Evolutionary conservation across 257 asterid species (phyloP).

Genomic region (Leonotis leonurus): DNA sequence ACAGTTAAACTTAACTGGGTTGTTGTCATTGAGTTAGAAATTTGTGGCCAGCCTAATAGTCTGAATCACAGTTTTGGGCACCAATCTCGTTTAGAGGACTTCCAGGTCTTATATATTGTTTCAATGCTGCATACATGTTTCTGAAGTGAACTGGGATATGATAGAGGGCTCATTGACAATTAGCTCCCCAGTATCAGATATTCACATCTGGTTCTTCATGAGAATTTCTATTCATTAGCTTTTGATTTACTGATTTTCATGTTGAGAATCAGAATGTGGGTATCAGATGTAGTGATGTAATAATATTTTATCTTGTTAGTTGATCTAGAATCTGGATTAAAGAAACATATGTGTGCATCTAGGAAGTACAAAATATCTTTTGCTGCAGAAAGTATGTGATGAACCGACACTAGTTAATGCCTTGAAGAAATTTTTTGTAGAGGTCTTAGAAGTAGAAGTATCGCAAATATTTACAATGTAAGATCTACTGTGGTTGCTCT

Average conservation of each 20-base stretch:
- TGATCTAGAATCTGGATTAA: background rate
- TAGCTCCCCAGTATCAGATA: background rate
- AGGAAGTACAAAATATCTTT: background rate
- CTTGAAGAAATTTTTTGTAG: background rate
- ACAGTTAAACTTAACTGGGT: conserved; percentile 1
- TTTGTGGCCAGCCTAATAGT: conserved; percentile 1
- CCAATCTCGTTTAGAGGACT: background rate
- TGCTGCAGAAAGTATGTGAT: background rate
- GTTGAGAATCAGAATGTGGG: background rate
- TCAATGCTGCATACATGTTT: background rate
- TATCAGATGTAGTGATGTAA: background rate
- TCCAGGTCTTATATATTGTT: background rate
- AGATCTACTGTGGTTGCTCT: background rate
- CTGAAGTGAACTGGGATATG: background rate
- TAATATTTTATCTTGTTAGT: too few species aligned
- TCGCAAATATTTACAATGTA: background rate
- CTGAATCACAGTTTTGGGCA: background rate
- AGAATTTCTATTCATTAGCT: conserved; percentile 2
- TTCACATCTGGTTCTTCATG: background rate
- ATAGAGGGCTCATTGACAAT: background rate
- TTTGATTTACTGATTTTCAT: background rate
- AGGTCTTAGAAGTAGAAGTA: background rate
- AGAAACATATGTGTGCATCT: background rate
- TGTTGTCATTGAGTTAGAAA: background rate
- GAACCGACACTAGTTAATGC: background rate